These are phyloP conservation scores for Polymyxa betae DNA, from an alignment of 208 protist genomes.

Conservation along the genomic window DNA sequence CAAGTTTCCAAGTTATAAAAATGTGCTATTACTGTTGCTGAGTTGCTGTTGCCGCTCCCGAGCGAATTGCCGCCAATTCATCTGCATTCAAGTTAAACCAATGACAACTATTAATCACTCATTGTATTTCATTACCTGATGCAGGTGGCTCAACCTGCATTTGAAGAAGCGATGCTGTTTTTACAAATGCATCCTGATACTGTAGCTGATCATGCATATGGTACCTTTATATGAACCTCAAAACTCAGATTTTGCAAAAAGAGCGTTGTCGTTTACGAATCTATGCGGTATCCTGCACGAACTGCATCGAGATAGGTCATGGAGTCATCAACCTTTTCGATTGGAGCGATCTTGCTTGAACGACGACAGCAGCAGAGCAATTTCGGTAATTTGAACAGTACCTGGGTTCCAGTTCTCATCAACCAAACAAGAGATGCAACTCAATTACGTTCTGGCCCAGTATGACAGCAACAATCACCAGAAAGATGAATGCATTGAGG, in stretches of 20 bases:
- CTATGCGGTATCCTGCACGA: not conserved
- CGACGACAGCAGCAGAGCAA: not conserved
- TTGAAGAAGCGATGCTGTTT: not conserved
- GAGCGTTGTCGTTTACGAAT: not conserved
- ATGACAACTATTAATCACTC: not conserved
- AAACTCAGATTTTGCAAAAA: not conserved
- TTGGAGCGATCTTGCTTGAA: not conserved
- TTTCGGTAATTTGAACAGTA: no score
- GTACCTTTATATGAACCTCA: not conserved
- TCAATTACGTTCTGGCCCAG: no score
- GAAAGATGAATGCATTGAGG: conserved; percentile 1
- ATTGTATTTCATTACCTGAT: not conserved
- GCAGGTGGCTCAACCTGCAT: not conserved
- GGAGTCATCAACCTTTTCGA: not conserved
- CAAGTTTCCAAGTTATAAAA: not conserved
- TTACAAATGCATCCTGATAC: conserved; percentile 33
- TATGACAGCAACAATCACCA: not conserved
- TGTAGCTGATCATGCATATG: not conserved
- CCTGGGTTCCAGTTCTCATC: no score
- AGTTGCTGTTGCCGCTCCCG: not conserved
- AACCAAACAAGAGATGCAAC: no score
- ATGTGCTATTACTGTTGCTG: not conserved
- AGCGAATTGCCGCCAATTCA: conserved; percentile 23
- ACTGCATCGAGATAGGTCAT: not conserved
- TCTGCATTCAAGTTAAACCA: not conserved